phyloP scores from a whole-genome alignment of 164 flowering plant genomes.

The Aristolochia contorta region DNA sequence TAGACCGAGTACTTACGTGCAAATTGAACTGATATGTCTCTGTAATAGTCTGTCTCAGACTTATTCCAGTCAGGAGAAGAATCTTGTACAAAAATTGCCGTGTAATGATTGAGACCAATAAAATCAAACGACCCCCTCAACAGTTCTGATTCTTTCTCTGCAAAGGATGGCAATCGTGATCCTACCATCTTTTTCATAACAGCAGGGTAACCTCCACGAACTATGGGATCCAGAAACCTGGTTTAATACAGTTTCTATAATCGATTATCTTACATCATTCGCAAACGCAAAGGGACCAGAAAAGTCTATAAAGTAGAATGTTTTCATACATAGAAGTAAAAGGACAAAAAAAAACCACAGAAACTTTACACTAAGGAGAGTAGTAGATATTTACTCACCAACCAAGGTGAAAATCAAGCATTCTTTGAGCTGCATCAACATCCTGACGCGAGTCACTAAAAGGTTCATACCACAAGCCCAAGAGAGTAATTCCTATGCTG shows the following conservation, averaged over 20 bases:
- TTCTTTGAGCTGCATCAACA: slow-evolving; percentile 7
- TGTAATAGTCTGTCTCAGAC: slow-evolving; percentile 5
- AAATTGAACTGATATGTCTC: slow-evolving; percentile 4
- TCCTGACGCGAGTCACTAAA: slow-evolving; percentile 8
- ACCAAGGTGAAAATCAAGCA: slow-evolving; percentile 11
- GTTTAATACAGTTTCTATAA: not conserved
- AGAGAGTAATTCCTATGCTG: slow-evolving; percentile 10
- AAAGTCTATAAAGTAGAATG: not conserved
- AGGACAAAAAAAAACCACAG: not conserved
- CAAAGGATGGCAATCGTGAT: slow-evolving; percentile 11
- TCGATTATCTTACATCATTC: too few species aligned
- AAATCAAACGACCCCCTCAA: slow-evolving; percentile 14
- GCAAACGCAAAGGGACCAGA: not conserved
- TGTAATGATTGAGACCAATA: slow-evolving; percentile 14
- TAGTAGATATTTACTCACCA: slow-evolving; percentile 5
- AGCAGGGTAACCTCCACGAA: slow-evolving; percentile 11
- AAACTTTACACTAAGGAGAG: too few species aligned
- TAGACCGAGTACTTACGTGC: slow-evolving; percentile 2
- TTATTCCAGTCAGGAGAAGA: not conserved
- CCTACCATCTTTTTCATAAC: slow-evolving; percentile 13
- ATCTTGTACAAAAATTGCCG: slow-evolving; percentile 3
- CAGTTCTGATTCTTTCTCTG: slow-evolving; percentile 1
- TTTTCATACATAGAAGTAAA: too few species aligned
- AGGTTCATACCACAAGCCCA: slow-evolving; percentile 11
- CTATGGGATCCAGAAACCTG: slow-evolving; percentile 15